These are phyloP conservation scores for Annona cherimola DNA, from an alignment of 164 flowering plant species.

Conservation along the genomic window DNA sequence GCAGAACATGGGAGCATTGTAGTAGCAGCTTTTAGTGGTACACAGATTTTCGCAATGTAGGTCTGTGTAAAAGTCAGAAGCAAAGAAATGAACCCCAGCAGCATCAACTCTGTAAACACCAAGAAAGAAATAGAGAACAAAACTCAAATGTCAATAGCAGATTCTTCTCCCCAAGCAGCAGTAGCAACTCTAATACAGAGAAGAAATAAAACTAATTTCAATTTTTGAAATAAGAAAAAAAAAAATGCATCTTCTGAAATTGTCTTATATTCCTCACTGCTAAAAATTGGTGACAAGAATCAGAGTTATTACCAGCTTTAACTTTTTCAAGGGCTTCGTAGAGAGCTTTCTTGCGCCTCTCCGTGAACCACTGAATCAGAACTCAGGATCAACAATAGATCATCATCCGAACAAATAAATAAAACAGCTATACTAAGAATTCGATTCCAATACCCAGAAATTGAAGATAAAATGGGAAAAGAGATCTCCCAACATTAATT, in stretches of 20 bases:
- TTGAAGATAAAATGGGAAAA: neutral
- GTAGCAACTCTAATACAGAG: neutral
- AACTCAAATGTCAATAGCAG: neutral
- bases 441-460: neutral
- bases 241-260: neutral
- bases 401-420: neutral
- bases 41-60: constrained; percentile 47
- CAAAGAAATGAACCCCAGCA: constrained; percentile 67
- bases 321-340: constrained; percentile 89
- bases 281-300: neutral
- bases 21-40: constrained; percentile 32
- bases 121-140: neutral
- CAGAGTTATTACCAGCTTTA: constrained; percentile 58
- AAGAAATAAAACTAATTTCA: neutral
- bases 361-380: constrained; percentile 55
- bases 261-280: neutral
- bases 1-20: constrained; percentile 59
- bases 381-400: neutral
- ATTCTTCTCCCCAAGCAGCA: neutral
- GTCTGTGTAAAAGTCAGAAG: constrained; percentile 47
- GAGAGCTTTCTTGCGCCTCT: constrained; percentile 62
- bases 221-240: neutral
- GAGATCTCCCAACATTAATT: neutral
- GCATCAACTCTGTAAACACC: constrained; percentile 49
- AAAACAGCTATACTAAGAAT: neutral